phyloP scores from a whole-genome alignment of 192 early-diverging fungal species.

The Gryganskiella cystojenkinii region DNA sequence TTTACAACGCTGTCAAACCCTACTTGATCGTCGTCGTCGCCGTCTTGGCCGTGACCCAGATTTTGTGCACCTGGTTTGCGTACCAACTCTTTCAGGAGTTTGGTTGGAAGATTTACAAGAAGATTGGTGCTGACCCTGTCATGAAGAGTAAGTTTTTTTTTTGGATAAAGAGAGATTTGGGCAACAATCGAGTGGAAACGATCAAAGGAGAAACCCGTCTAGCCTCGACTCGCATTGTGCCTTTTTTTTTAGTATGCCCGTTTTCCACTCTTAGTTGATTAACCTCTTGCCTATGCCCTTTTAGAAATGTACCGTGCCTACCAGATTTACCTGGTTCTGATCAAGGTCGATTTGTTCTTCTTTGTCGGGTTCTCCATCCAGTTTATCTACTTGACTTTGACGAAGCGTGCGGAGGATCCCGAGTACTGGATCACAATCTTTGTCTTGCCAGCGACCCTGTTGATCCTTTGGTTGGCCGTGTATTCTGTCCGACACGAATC shows the following conservation, averaged over 20 bases:
- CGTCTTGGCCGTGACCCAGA: constrained; percentile 63
- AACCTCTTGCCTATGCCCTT: too few relatives aligned
- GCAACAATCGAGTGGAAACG: too few relatives aligned
- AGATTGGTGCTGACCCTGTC: constrained; percentile 71
- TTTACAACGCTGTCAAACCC: constrained; percentile 24
- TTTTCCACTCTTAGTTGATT: too few relatives aligned
- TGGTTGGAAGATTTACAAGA: constrained; percentile 76
- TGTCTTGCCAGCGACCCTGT: constrained; percentile 68
- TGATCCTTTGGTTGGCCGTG: constrained; percentile 71
- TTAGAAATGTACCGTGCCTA: constrained; percentile 73
- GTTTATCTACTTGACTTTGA: constrained; percentile 75
- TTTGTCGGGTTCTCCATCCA: constrained; percentile 84
- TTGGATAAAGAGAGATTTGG: too few relatives aligned
- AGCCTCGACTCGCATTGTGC: too few relatives aligned
- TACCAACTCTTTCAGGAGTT: constrained; percentile 67
- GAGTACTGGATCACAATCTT: constrained; percentile 64
- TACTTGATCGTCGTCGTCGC: constrained; percentile 66
- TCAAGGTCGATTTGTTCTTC: constrained; percentile 86
- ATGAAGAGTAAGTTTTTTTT: constrained; percentile 60
- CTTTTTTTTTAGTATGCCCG: too few relatives aligned
- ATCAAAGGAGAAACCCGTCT: too few relatives aligned
- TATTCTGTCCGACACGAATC: constrained; percentile 77
- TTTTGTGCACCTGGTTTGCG: constrained; percentile 62
- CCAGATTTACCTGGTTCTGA: constrained; percentile 83
- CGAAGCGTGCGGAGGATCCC: constrained; percentile 56